Evolutionary conservation across 345 rosid genomes (phyloP).

Genomic region (Gossypium sturtianum): DNA sequence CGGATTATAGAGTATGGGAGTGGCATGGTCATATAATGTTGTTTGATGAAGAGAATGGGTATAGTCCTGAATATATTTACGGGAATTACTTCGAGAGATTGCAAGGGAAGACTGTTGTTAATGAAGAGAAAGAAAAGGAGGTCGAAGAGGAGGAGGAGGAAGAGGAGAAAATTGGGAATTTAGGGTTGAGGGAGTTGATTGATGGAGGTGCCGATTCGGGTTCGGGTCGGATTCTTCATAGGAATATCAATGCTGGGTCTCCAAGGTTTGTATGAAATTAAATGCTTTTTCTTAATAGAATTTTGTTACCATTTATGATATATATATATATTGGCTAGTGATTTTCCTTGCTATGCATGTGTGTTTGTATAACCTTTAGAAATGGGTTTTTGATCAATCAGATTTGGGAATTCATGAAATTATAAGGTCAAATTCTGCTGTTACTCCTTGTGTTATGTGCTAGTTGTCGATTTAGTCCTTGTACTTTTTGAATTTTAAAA

Average conservation of each 20-base stretch:
- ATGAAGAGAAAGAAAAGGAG: conserved; percentile 23
- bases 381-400: not conserved
- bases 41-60: conserved; percentile 85
- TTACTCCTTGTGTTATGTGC: too few species aligned
- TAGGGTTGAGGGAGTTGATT: conserved; percentile 85
- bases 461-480: too few species aligned
- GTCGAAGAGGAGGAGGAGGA: conserved; percentile 34
- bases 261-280: conserved; percentile 38
- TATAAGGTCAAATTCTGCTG: too few species aligned
- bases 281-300: not conserved
- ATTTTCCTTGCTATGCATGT: not conserved
- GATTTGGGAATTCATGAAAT: not conserved
- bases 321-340: not conserved
- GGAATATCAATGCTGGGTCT: conserved; percentile 60
- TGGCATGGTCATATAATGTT: conserved; percentile 98
- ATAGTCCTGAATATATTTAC: conserved; percentile 82
- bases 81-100: conserved; percentile 96
- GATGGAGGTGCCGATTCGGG: conserved; percentile 45
- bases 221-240: conserved; percentile 71
- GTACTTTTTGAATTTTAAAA: too few species aligned
- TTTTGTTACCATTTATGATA: not conserved
- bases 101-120: conserved; percentile 31
- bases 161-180: conserved; percentile 37
- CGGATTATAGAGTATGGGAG: conserved; percentile 97
- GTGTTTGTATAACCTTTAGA: not conserved